A percentile compares a stretch with the other conserved stretches of the same genome.
Conservation (phyloP, 108 stramenopile genomes). For the Licmophora abbreviata region DNA sequence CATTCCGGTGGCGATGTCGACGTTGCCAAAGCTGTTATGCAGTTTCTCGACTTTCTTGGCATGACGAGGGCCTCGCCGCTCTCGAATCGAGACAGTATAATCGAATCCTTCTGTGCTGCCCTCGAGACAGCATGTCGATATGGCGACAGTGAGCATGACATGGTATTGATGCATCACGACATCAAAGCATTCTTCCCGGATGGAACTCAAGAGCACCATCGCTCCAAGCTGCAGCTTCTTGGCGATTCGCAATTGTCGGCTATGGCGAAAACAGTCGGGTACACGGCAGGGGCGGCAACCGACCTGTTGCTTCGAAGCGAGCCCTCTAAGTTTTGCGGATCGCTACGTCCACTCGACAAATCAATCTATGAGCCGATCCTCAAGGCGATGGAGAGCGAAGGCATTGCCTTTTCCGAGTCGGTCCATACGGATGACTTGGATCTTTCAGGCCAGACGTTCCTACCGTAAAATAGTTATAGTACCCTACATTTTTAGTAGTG, state of each 20-base stretch:
- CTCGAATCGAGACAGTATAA: constrained; percentile 20
- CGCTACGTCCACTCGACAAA: constrained; percentile 16
- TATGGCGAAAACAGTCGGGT: constrained; percentile 75
- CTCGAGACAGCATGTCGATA: constrained; percentile 39
- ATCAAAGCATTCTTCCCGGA: constrained; percentile 47
- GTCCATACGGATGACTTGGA: too few relatives aligned
- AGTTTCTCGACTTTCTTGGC: constrained; percentile 30
- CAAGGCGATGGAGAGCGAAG: constrained; percentile 15
- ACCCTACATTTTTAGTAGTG: too few relatives aligned
- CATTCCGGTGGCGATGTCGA: constrained; percentile 28
- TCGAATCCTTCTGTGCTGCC: constrained; percentile 41
- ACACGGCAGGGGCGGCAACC: constrained; percentile 50
- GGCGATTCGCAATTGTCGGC: constrained; percentile 54
- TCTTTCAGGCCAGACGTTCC: too few relatives aligned
- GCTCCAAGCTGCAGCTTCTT: constrained; percentile 41
- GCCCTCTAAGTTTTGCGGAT: constrained; percentile 8
- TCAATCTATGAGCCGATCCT: constrained; percentile 24
- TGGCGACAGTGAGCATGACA: constrained; percentile 44
- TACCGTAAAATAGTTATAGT: too few relatives aligned
- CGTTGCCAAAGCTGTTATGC: constrained; percentile 20
- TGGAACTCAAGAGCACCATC: constrained; percentile 40
- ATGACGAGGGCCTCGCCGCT: constrained; percentile 26
- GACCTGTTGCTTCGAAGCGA: constrained; percentile 47
- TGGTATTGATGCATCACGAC: constrained; percentile 66
- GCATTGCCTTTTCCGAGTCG: constrained; percentile 25